phyloP scores from a whole-genome alignment of 169 alveolate genomes.

The Ichthyophthirius multifiliis region DNA sequence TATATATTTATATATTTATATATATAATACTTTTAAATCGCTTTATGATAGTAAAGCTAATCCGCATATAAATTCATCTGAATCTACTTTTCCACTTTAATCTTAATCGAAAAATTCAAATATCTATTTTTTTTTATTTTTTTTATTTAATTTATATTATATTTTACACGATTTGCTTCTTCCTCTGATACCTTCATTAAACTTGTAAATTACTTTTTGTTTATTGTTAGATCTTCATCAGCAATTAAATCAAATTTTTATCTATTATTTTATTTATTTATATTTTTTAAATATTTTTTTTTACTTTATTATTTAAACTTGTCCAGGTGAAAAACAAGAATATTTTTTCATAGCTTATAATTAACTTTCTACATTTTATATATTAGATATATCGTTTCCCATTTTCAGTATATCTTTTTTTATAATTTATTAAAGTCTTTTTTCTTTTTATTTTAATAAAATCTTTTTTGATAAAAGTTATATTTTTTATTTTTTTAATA shows the following conservation, averaged over 20 bases:
- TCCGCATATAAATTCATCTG: constrained; percentile 66
- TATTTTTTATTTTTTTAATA: too few species aligned
- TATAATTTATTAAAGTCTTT: too few species aligned
- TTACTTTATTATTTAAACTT: constrained; percentile 17
- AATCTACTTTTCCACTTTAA: constrained; percentile 61
- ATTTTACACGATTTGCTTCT: constrained; percentile 18
- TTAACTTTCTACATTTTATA: neutral
- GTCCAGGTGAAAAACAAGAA: constrained; percentile 14
- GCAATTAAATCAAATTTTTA: constrained; percentile 46
- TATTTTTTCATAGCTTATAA: constrained; percentile 9
- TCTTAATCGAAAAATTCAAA: constrained; percentile 63
- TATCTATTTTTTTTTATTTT: neutral
- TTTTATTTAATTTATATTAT: neutral
- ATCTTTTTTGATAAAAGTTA: too few species aligned
- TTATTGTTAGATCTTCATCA: constrained; percentile 44
- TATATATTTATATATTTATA: neutral
- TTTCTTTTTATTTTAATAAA: too few species aligned
- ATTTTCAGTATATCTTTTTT: too few species aligned
- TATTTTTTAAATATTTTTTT: neutral
- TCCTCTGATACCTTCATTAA: constrained; percentile 32
- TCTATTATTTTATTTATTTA: neutral
- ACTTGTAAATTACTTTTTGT: constrained; percentile 16
- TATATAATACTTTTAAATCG: constrained; percentile 8
- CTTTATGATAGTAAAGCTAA: constrained; percentile 54
- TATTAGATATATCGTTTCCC: constrained; percentile 24